phyloP scores from a whole-genome alignment of 306 rosid genomes.

The Rosa rugosa region DNA sequence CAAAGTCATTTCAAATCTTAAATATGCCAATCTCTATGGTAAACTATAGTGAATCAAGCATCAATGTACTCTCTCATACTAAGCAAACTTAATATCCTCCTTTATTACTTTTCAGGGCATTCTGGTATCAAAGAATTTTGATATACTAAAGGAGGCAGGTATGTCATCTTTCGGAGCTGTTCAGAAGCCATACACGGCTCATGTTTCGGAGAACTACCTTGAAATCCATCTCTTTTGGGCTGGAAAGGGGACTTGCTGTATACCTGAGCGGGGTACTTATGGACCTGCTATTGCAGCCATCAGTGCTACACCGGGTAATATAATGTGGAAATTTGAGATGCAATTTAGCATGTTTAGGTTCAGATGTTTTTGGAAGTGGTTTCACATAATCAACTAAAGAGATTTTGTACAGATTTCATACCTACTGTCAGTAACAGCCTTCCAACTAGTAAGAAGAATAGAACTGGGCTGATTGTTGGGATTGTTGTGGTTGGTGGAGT shows the following conservation, averaged over 20 bases:
- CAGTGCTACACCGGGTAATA: constrained; percentile 68
- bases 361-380: constrained; percentile 5
- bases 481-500: constrained; percentile 57
- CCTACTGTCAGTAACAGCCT: constrained; percentile 55
- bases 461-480: constrained; percentile 57
- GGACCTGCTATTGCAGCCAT: constrained; percentile 81
- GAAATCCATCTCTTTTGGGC: constrained; percentile 91
- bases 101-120: constrained; percentile 40
- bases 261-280: constrained; percentile 55
- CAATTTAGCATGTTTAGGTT: constrained; percentile 17
- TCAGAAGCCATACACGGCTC: constrained; percentile 31
- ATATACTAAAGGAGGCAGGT: constrained; percentile 65
- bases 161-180: constrained; percentile 39
- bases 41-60: neutral
- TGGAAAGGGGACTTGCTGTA: constrained; percentile 85
- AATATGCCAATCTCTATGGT: neutral
- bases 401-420: constrained; percentile 48
- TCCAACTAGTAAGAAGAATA: constrained; percentile 44
- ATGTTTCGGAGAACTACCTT: constrained; percentile 57
- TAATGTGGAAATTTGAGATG: neutral
- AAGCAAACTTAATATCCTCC: neutral
- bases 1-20: neutral
- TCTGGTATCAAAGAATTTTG: constrained; percentile 56
- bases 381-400: constrained; percentile 17
- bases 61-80: neutral